phyloP scores from a whole-genome alignment of 768 basidiomycete species.

The Stropharia rugosoannulata region DNA sequence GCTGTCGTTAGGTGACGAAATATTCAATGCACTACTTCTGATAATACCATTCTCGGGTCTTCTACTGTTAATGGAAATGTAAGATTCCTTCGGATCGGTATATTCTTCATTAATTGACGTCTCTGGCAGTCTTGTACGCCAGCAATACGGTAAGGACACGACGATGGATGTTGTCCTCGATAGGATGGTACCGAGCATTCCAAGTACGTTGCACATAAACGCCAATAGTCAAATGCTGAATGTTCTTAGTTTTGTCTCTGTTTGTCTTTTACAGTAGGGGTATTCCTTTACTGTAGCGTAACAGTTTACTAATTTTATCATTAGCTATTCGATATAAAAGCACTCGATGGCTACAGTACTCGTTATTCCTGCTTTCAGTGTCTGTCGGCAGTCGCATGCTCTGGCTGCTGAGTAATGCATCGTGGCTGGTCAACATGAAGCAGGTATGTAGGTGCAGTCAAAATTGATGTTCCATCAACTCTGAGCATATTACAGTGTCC shows the following conservation, averaged over 20 bases:
- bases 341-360: slow-evolving; percentile 47
- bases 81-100: slow-evolving; percentile 23
- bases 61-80: slow-evolving; percentile 86
- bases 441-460: slow-evolving; percentile 45
- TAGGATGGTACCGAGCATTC: slow-evolving; percentile 63
- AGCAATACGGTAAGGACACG: slow-evolving; percentile 70
- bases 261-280: slow-evolving; percentile 76
- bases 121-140: slow-evolving; percentile 64
- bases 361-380: slow-evolving; percentile 59
- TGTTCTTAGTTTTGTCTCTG: slow-evolving; percentile 57
- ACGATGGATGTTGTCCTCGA: slow-evolving; percentile 47
- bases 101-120: not conserved
- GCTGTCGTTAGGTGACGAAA: slow-evolving; percentile 55
- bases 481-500: slow-evolving; percentile 50
- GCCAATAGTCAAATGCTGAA: slow-evolving; percentile 1
- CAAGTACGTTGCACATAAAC: slow-evolving; percentile 52
- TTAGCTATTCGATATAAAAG: slow-evolving; percentile 68
- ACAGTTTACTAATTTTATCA: not conserved
- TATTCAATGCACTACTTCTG: slow-evolving; percentile 62
- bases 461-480: not conserved
- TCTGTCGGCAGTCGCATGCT: slow-evolving; percentile 64
- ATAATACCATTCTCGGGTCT: slow-evolving; percentile 77
- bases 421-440: slow-evolving; percentile 70
- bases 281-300: not conserved
- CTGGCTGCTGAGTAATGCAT: slow-evolving; percentile 66